These are phyloP conservation scores for Keithomyces neogunnii DNA, from an alignment of 2,329 filamentous ascomycete genomes.

Conservation along the genomic window DNA sequence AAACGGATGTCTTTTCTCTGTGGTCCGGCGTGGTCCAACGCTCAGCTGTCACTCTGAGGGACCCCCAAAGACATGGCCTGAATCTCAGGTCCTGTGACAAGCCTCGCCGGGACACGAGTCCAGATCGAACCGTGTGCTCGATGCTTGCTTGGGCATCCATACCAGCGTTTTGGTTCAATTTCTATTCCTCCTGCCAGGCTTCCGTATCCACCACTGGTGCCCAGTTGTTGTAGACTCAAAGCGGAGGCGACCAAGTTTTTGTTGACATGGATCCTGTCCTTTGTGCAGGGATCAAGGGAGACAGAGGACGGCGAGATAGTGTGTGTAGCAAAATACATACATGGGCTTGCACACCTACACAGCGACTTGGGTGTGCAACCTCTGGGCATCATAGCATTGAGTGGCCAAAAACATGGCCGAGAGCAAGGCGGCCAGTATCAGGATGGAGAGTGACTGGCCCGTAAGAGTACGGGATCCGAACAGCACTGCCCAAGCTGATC, in stretches of 20 bases:
- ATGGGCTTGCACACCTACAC: background rate
- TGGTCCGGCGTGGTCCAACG: background rate
- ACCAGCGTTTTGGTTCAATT: background rate
- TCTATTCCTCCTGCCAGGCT: background rate
- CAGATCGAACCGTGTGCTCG: conserved; percentile 5
- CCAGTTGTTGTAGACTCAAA: background rate
- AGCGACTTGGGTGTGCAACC: background rate
- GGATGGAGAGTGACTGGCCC: background rate
- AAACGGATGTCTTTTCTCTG: conserved; percentile 1
- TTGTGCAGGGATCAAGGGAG: background rate
- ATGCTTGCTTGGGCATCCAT: conserved; percentile 5
- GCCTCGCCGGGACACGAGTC: background rate
- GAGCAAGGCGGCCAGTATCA: background rate
- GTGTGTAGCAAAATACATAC: no score
- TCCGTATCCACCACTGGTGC: background rate
- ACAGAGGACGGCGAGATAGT: background rate
- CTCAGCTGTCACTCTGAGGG: background rate
- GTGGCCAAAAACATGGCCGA: background rate
- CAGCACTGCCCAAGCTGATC: background rate
- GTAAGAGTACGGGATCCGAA: background rate
- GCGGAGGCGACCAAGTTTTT: background rate
- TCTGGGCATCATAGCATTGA: background rate
- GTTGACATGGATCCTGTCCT: background rate
- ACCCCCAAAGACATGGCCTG: background rate
- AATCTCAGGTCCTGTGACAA: conserved; percentile 2